Evolutionary conservation across 2,329 filamentous ascomycete genomes (phyloP).

Genomic region (Dryadomyces quercus-mongolicae): DNA sequence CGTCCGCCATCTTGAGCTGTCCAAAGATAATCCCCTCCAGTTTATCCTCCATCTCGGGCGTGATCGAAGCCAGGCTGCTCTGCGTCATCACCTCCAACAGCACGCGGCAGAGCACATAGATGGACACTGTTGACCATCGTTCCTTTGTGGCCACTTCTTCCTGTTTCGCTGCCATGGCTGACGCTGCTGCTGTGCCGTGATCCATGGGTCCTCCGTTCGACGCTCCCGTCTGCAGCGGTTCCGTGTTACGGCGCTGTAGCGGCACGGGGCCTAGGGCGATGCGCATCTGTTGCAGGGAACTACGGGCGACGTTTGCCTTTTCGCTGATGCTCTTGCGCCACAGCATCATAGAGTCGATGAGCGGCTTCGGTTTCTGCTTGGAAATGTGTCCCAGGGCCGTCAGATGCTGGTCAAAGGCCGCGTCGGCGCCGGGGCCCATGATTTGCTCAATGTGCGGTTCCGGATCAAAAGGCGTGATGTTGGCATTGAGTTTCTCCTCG

Average conservation of each 20-base stretch:
- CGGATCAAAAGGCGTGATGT: slow-evolving; percentile 66
- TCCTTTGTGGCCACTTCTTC: slow-evolving; percentile 71
- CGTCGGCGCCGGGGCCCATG: slow-evolving; percentile 80
- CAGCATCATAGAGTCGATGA: slow-evolving; percentile 96
- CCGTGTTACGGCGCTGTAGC: slow-evolving; percentile 61
- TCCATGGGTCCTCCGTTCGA: slow-evolving; percentile 18
- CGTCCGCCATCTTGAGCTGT: slow-evolving; percentile 82
- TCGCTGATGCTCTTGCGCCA: slow-evolving; percentile 97
- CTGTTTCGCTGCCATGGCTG: slow-evolving; percentile 40
- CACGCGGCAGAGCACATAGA: slow-evolving; percentile 89
- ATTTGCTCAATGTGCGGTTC: slow-evolving; percentile 80
- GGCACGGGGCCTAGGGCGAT: slow-evolving; percentile 27
- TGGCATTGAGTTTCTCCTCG: slow-evolving; percentile 90
- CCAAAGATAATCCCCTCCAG: slow-evolving; percentile 92
- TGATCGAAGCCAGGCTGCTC: slow-evolving; percentile 71
- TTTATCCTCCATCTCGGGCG: slow-evolving; percentile 83
- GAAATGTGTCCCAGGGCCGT: slow-evolving; percentile 89
- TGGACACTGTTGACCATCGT: slow-evolving; percentile 83
- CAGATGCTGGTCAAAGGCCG: slow-evolving; percentile 87
- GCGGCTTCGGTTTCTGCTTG: slow-evolving; percentile 80
- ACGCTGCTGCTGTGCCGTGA: slow-evolving; percentile 20
- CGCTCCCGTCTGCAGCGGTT: slow-evolving; percentile 41
- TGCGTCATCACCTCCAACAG: slow-evolving; percentile 89
- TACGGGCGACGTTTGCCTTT: slow-evolving; percentile 58
- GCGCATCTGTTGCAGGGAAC: slow-evolving; percentile 41